A percentile compares a stretch with the other conserved stretches of the same genome.
Evolutionary conservation across 2,329 filamentous ascomycete genomes (phyloP).

Genomic region (Scolecobasidium constrictum): DNA sequence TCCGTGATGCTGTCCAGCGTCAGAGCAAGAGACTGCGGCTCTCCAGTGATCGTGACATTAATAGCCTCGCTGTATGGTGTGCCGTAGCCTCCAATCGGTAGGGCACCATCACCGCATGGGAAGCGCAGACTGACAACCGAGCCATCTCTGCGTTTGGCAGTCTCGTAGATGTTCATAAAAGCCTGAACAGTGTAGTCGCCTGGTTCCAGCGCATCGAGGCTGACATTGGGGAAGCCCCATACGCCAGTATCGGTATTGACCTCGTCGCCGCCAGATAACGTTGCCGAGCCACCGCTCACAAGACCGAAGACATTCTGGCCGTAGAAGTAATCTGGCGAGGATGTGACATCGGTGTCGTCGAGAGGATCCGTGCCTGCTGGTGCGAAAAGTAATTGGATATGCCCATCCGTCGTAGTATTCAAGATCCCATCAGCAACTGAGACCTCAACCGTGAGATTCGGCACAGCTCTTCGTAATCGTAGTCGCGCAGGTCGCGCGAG

Average conservation of each 20-base stretch:
- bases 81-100: constrained; percentile 20
- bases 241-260: constrained; percentile 18
- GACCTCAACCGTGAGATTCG: constrained; percentile 15
- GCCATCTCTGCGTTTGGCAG: constrained; percentile 24
- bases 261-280: constrained; percentile 20
- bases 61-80: constrained; percentile 18
- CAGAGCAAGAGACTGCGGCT: constrained; percentile 20
- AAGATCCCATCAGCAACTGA: constrained; percentile 20
- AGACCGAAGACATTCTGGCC: constrained; percentile 25
- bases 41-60: constrained; percentile 19
- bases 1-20: constrained; percentile 20
- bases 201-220: constrained; percentile 19
- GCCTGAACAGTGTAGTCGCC: constrained; percentile 25
- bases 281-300: constrained; percentile 13
- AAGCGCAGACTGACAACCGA: constrained; percentile 24
- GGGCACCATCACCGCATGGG: constrained; percentile 25
- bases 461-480: neutral
- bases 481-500: constrained; percentile 3
- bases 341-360: constrained; percentile 24
- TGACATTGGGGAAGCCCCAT: constrained; percentile 24
- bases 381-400: constrained; percentile 22
- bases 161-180: constrained; percentile 25
- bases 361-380: constrained; percentile 24
- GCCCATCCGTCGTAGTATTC: constrained; percentile 19
- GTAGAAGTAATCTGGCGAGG: constrained; percentile 24